Base-by-base conservation (phyloP, 163 green algal genomes). In the Coccomyxa subellipsoidea region DNA sequence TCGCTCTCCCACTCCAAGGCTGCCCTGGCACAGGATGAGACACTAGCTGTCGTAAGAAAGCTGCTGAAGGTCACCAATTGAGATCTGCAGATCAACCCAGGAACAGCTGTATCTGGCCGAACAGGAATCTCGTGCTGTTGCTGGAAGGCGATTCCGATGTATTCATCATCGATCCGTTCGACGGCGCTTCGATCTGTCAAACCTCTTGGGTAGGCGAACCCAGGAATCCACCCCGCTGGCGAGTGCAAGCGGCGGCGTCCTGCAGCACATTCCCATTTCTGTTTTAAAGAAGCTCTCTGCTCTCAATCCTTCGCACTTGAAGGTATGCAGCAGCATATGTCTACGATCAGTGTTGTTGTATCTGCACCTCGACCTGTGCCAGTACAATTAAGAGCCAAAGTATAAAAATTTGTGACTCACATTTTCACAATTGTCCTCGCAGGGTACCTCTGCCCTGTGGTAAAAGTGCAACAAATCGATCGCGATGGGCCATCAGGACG, bases 401-500 rank as follows among this genome's bases (percentile, higher is more conserved):
- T n/a, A n/a, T n/a, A n/a, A n/a, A n/a, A n/a, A n/a, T n/a, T n/a
- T n/a, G n/a, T n/a, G n/a, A n/a, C n/a, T n/a, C n/a, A n/a, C n/a
- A n/a, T n/a, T n/a, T n/a, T n/a, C n/a, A n/a, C n/a, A n/a, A n/a
- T n/a, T n/a, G n/a, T n/a, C 71, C 27, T 25, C 31, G 38, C 38
- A 59, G 34, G 78, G 53, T 72, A 84, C 81, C 38, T 77, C 69
- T 81, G 84, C 84, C 80, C 88, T 91, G 82, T 89, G 84, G 82
- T 91, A 81, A 88, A 91, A 91, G 78, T 85, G 78, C 47, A 83
- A 66, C 29, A 40, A 27, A 34, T 59, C n/a, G 6, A 38, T 12
- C 7, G 4, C 35, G 12, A 90, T 92, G 88, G 86, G 81, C 71
- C 84, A 89, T 83, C 81, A 84, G 69, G 90, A 92, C 31, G 91